Evolutionary conservation across 2,329 filamentous ascomycete species (phyloP).

Genomic region (Mariannaea elegans): DNA sequence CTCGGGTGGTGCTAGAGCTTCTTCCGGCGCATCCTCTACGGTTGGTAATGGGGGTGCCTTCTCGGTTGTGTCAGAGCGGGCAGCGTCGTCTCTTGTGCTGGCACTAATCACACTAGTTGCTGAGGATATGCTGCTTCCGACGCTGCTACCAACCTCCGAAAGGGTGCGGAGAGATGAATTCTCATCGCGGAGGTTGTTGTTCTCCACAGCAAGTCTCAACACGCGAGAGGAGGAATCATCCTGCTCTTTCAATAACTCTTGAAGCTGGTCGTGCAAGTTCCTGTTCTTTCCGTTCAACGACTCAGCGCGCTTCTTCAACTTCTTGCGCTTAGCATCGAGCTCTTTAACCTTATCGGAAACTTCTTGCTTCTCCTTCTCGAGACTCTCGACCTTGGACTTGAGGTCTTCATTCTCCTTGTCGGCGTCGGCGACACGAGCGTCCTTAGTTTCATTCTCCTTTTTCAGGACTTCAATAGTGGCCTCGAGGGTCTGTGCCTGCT

Average conservation of each 20-base stretch:
- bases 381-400: conserved; percentile 34
- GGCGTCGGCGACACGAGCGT: conserved; percentile 31
- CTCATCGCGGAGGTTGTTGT: conserved; percentile 32
- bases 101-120: conserved; percentile 15
- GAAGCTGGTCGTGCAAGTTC: conserved; percentile 29
- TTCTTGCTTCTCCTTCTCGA: conserved; percentile 37
- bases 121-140: conserved; percentile 33
- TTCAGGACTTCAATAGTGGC: conserved; percentile 31
- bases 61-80: conserved; percentile 35
- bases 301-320: conserved; percentile 37
- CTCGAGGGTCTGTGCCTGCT: conserved; percentile 4
- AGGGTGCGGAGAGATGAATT: conserved; percentile 31
- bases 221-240: conserved; percentile 37
- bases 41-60: conserved; percentile 28
- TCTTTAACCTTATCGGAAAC: conserved; percentile 33
- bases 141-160: conserved; percentile 34
- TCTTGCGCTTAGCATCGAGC: conserved; percentile 34
- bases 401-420: conserved; percentile 37
- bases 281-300: conserved; percentile 30
- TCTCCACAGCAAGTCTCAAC: conserved; percentile 35
- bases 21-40: conserved; percentile 12
- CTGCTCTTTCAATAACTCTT: conserved; percentile 32
- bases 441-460: conserved; percentile 37
- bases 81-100: conserved; percentile 24
- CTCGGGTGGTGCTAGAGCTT: conserved; percentile 5